These are phyloP conservation scores for Elongisporangium undulatum DNA, from an alignment of 352 stramenopile genomes.

Conservation along the genomic window DNA sequence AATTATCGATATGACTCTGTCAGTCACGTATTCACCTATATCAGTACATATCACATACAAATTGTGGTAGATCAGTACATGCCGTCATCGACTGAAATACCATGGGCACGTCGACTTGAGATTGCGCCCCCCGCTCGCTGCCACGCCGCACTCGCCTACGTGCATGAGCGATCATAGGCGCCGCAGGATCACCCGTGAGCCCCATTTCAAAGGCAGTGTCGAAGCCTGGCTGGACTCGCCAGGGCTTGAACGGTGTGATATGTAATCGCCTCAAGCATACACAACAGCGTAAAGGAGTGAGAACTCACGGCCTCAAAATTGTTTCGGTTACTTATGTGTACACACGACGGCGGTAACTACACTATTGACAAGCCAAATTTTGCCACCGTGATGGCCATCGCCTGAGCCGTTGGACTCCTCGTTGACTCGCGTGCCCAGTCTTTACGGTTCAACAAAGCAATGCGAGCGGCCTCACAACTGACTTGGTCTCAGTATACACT, in stretches of 20 bases:
- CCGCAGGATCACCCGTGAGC: too few relatives aligned
- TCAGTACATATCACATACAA: too few relatives aligned
- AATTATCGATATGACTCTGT: not conserved
- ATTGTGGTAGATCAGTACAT: too few relatives aligned
- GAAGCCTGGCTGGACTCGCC: not conserved
- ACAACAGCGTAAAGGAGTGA: not conserved
- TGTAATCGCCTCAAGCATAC: not conserved
- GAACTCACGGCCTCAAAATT: not conserved
- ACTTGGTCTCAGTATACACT: not conserved
- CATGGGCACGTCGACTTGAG: too few relatives aligned
- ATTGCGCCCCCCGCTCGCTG: too few relatives aligned
- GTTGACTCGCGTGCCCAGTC: not conserved
- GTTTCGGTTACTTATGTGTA: not conserved
- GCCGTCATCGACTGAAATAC: too few relatives aligned
- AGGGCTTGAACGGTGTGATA: not conserved
- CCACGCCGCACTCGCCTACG: too few relatives aligned
- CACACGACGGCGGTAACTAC: not conserved
- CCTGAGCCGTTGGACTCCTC: not conserved
- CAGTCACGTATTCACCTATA: too few relatives aligned
- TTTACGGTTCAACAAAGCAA: not conserved
- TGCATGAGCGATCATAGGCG: too few relatives aligned
- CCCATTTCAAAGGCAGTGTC: too few relatives aligned
- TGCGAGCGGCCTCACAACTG: not conserved
- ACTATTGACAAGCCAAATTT: too few relatives aligned
- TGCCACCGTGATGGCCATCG: not conserved